These are phyloP conservation scores for Dimargaris verticillata DNA, from an alignment of 192 early-diverging fungal species.

Conservation along the genomic window DNA sequence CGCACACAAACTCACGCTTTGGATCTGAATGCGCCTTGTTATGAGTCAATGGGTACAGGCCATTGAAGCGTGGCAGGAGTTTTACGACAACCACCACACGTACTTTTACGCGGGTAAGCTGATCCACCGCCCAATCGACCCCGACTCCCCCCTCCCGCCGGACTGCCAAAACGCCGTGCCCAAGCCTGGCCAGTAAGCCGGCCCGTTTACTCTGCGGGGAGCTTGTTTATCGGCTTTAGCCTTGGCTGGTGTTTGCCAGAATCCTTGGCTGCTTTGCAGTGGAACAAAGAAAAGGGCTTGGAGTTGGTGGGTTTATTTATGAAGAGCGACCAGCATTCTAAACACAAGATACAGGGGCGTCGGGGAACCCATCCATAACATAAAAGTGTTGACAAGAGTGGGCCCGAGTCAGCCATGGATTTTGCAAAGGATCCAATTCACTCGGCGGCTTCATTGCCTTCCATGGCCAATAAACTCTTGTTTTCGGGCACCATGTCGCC, in stretches of 20 bases:
- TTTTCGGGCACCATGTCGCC: conserved; percentile 82
- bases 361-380: too few relatives aligned
- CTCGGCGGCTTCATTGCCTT: conserved; percentile 27
- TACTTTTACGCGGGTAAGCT: conserved; percentile 81
- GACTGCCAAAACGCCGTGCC: conserved; percentile 44
- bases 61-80: conserved; percentile 65
- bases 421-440: too few relatives aligned
- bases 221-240: too few relatives aligned
- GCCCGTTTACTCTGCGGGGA: neutral
- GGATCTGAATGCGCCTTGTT: neutral
- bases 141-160: conserved; percentile 61
- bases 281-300: too few relatives aligned
- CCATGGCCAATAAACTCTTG: conserved; percentile 63
- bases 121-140: conserved; percentile 63
- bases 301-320: too few relatives aligned
- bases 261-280: too few relatives aligned
- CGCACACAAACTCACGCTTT: neutral
- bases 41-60: conserved; percentile 24
- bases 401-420: too few relatives aligned
- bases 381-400: too few relatives aligned
- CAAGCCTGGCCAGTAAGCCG: conserved; percentile 16
- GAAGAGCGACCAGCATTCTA: too few relatives aligned
- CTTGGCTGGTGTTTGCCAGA: too few relatives aligned
- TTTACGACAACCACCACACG: conserved; percentile 73
- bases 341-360: too few relatives aligned